These are phyloP conservation scores for Apiotrichum sp. DNA, from an alignment of 1,284 basidiomycete genomes.

Conservation along the genomic window DNA sequence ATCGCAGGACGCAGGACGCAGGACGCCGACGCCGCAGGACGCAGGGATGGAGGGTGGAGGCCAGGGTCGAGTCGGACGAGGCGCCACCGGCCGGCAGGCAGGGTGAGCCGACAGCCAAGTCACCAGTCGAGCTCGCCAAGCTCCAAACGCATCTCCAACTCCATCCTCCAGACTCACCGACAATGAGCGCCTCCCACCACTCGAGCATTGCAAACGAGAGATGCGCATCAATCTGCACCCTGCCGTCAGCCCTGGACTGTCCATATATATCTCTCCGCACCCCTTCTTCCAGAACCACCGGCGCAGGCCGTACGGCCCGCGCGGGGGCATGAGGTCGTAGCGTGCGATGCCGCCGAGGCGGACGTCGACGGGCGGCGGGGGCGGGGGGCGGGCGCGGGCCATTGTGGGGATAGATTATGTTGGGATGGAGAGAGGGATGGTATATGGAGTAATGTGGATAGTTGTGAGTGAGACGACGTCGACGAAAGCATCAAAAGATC, in stretches of 20 bases:
- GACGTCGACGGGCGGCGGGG: slow-evolving; percentile 17
- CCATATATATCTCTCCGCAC: slow-evolving; percentile 12
- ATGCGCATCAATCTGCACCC: slow-evolving; percentile 38
- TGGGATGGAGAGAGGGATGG: background rate
- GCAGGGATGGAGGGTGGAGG: background rate
- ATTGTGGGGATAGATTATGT: slow-evolving; percentile 8
- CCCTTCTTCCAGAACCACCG: slow-evolving; percentile 28
- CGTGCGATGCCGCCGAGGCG: slow-evolving; percentile 16
- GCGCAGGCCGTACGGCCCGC: slow-evolving; percentile 16
- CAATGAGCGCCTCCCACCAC: slow-evolving; percentile 41
- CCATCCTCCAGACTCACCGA: slow-evolving; percentile 30
- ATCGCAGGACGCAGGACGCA: too few relatives aligned
- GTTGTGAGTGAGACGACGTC: background rate
- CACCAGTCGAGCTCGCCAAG: background rate
- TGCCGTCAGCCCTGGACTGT: slow-evolving; percentile 5
- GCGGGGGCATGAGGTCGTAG: slow-evolving; percentile 14
- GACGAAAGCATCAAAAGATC: background rate
- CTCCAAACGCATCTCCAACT: too few relatives aligned
- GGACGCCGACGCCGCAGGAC: too few relatives aligned
- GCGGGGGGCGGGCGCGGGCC: slow-evolving; percentile 20
- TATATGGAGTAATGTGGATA: too few relatives aligned
- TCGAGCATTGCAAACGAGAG: slow-evolving; percentile 44
- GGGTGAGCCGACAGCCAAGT: background rate
- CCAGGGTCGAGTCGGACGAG: background rate
- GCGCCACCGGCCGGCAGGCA: too few relatives aligned